phyloP scores from a whole-genome alignment of 495 filamentous ascomycete species.

The Pseudoneurospora amorphoporcata region DNA sequence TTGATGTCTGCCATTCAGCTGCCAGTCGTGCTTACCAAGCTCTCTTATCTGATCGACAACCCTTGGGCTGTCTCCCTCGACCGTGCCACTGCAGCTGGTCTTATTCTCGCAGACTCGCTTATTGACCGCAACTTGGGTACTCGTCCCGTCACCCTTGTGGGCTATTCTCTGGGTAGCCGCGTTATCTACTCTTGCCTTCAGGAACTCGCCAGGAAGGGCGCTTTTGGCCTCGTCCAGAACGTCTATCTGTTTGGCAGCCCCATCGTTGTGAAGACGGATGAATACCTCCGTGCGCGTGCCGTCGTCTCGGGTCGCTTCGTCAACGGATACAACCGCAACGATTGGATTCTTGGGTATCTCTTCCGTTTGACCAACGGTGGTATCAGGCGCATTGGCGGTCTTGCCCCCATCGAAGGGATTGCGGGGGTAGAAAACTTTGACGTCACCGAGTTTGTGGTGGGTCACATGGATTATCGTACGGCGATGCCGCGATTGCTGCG shows the following conservation, averaged over 20 bases:
- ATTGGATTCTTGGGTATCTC: slow-evolving; percentile 97
- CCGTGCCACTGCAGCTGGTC: slow-evolving; percentile 73
- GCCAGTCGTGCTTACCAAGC: slow-evolving; percentile 85
- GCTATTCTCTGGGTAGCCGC: slow-evolving; percentile 85
- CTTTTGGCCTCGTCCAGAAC: slow-evolving; percentile 87
- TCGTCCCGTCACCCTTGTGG: slow-evolving; percentile 88
- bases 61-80: slow-evolving; percentile 93
- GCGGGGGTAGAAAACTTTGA: slow-evolving; percentile 84
- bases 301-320: slow-evolving; percentile 86
- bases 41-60: slow-evolving; percentile 95
- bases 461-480: slow-evolving; percentile 93
- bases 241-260: slow-evolving; percentile 92
- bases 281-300: slow-evolving; percentile 69
- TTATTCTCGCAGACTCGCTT: slow-evolving; percentile 93
- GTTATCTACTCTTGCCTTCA: slow-evolving; percentile 89
- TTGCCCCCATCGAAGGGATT: slow-evolving; percentile 67
- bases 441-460: slow-evolving; percentile 74
- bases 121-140: slow-evolving; percentile 87
- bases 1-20: slow-evolving; percentile 93
- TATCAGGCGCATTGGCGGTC: slow-evolving; percentile 82
- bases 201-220: slow-evolving; percentile 79
- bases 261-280: slow-evolving; percentile 83
- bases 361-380: slow-evolving; percentile 92
- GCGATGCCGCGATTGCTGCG: slow-evolving; percentile 83
- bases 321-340: slow-evolving; percentile 87